Conservation (phyloP, 176 grass and related monocot species). For the Microstegium vimineum region DNA sequence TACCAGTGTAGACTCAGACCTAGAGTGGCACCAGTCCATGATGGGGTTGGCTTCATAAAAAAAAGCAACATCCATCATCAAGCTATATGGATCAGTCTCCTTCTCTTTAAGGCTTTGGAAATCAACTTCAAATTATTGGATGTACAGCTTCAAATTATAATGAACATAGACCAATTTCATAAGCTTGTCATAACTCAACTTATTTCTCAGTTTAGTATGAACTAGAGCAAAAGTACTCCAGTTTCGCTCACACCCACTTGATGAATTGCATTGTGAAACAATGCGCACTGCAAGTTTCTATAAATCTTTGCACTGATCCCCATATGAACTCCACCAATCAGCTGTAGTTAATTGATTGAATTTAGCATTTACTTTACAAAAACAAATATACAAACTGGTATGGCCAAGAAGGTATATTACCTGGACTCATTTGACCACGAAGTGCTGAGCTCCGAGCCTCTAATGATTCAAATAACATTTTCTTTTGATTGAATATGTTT, state of each 20-base stretch:
- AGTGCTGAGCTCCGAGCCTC: no score
- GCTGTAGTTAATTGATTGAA: neutral
- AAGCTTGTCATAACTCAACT: neutral
- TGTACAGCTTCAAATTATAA: conserved; percentile 1
- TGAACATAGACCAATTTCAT: conserved; percentile 19
- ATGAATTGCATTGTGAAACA: no score
- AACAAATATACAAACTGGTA: neutral
- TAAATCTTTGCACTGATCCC: neutral
- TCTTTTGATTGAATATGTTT: no score
- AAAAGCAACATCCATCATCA: no score
- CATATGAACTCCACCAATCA: neutral
- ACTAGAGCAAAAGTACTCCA: conserved; percentile 16
- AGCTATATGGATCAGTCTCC: no score
- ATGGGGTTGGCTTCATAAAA: no score
- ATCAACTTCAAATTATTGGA: neutral
- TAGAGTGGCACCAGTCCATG: no score
- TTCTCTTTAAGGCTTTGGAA: neutral
- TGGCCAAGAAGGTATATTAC: neutral
- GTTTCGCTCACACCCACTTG: conserved; percentile 17
- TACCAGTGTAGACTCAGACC: no score
- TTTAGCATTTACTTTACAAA: no score
- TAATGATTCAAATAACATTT: no score
- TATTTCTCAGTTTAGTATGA: neutral
- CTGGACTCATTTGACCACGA: neutral
- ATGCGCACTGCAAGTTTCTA: neutral